Conservation (phyloP, 352 stramenopile species). For the Elongisporangium anandrum region DNA sequence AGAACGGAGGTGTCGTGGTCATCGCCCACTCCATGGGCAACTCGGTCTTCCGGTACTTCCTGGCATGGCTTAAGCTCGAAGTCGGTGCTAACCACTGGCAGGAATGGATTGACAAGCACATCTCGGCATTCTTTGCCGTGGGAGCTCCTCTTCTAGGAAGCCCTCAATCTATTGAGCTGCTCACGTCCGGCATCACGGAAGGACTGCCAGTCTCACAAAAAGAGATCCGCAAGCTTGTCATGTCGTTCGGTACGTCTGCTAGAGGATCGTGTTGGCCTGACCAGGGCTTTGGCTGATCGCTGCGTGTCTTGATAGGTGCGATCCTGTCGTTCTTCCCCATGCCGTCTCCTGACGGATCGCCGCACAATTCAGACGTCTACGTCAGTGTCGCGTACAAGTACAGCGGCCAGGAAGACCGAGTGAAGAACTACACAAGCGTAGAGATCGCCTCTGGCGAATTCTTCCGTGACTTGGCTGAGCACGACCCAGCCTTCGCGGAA, state of each 20-base stretch:
- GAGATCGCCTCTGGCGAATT: constrained; percentile 66
- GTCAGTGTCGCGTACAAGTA: constrained; percentile 21
- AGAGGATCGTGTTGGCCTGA: constrained; percentile 1
- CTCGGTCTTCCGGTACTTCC: constrained; percentile 75
- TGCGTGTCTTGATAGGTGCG: constrained; percentile 23
- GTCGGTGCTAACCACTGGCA: constrained; percentile 69
- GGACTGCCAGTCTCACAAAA: constrained; percentile 59
- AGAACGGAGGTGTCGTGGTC: constrained; percentile 48
- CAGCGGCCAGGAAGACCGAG: constrained; percentile 13
- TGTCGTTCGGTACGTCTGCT: constrained; percentile 50
- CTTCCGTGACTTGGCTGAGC: constrained; percentile 60
- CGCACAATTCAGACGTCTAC: constrained; percentile 53
- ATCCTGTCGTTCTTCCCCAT: constrained; percentile 76
- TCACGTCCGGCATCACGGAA: constrained; percentile 58
- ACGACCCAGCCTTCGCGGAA: constrained; percentile 63
- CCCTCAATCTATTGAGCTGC: constrained; percentile 59
- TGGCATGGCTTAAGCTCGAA: constrained; percentile 77
- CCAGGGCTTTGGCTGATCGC: neutral
- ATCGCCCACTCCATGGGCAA: constrained; percentile 85
- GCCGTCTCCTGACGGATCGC: constrained; percentile 36
- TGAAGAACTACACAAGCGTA: constrained; percentile 53
- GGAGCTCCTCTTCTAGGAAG: constrained; percentile 68
- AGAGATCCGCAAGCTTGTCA: constrained; percentile 65
- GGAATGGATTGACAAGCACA: constrained; percentile 68
- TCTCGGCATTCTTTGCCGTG: constrained; percentile 75